These are phyloP conservation scores for Epichloe sylvatica DNA, from an alignment of 2,329 filamentous ascomycete genomes.

Conservation along the genomic window DNA sequence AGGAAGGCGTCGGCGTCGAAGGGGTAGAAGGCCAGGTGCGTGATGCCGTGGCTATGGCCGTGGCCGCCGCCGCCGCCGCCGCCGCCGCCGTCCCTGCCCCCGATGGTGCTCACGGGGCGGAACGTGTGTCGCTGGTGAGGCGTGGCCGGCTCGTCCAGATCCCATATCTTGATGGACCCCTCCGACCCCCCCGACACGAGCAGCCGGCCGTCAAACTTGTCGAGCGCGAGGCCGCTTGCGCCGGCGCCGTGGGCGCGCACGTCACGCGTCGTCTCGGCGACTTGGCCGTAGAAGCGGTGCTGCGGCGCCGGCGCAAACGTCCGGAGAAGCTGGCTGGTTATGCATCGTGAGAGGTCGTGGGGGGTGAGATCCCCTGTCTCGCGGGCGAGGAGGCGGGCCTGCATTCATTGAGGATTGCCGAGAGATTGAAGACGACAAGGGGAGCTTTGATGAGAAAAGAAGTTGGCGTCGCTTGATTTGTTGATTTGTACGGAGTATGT, in stretches of 20 bases:
- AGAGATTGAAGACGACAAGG: too few species aligned
- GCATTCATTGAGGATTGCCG: constrained; percentile 33
- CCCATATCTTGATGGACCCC: constrained; percentile 74
- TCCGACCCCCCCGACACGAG: constrained; percentile 83
- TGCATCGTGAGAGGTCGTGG: constrained; percentile 48
- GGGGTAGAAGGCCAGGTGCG: constrained; percentile 63
- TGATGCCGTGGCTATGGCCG: constrained; percentile 59
- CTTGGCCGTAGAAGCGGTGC: constrained; percentile 53
- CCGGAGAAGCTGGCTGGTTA: constrained; percentile 51
- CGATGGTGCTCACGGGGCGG: constrained; percentile 38
- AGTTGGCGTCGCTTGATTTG: too few species aligned
- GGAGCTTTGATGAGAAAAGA: neutral
- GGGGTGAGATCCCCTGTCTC: constrained; percentile 54
- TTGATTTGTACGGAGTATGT: too few species aligned
- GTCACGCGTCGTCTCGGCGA: constrained; percentile 13
- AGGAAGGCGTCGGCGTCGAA: constrained; percentile 66
- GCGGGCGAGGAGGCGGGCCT: constrained; percentile 67
- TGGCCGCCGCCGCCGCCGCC: constrained; percentile 24
- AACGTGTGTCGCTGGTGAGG: constrained; percentile 33
- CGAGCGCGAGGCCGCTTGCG: constrained; percentile 65
- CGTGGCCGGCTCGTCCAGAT: constrained; percentile 51
- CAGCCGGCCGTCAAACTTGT: constrained; percentile 64
- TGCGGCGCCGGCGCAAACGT: constrained; percentile 54
- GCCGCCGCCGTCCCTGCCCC: constrained; percentile 13
- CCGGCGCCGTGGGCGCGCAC: constrained; percentile 62